Conservation (phyloP, 371 early-diverging fungal genomes). For the Cokeromyces recurvatus region DNA sequence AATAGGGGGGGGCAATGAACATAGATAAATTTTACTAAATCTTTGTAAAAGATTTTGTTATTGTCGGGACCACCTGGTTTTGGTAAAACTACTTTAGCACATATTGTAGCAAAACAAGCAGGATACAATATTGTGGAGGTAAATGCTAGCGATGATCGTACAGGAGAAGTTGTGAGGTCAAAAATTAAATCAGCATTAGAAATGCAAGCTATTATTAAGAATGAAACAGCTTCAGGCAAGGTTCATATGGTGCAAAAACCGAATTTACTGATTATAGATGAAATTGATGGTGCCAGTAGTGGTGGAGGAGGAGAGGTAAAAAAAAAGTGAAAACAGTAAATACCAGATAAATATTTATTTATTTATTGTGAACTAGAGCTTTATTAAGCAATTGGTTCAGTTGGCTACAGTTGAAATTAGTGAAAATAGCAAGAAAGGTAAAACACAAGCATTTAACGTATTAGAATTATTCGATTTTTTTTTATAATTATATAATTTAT, state of each 20-base stretch:
- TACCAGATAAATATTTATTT: background rate
- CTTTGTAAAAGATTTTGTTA: conserved; percentile 67
- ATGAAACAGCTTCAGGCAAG: background rate
- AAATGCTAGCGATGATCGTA: conserved; percentile 98
- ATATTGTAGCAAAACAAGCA: conserved; percentile 88
- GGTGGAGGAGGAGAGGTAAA: conserved; percentile 35
- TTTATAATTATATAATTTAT: too few species aligned
- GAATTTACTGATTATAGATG: conserved; percentile 89
- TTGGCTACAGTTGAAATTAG: conserved; percentile 31
- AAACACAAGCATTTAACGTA: too few species aligned
- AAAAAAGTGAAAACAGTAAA: background rate
- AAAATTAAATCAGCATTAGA: conserved; percentile 76
- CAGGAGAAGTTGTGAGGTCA: conserved; percentile 66
- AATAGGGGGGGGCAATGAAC: too few species aligned
- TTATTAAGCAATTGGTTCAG: conserved; percentile 68
- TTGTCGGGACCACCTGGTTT: conserved; percentile 96
- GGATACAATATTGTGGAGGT: conserved; percentile 94
- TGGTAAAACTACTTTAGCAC: conserved; percentile 98
- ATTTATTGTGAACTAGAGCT: conserved; percentile 44
- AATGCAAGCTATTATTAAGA: conserved; percentile 62
- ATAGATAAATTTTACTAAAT: too few species aligned
- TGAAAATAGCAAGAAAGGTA: conserved; percentile 23
- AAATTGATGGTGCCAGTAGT: conserved; percentile 91
- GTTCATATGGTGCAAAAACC: conserved; percentile 55
- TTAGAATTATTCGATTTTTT: too few species aligned